phyloP scores from a whole-genome alignment of 257 asterid genomes.

The Jaltomata sinuosa region DNA sequence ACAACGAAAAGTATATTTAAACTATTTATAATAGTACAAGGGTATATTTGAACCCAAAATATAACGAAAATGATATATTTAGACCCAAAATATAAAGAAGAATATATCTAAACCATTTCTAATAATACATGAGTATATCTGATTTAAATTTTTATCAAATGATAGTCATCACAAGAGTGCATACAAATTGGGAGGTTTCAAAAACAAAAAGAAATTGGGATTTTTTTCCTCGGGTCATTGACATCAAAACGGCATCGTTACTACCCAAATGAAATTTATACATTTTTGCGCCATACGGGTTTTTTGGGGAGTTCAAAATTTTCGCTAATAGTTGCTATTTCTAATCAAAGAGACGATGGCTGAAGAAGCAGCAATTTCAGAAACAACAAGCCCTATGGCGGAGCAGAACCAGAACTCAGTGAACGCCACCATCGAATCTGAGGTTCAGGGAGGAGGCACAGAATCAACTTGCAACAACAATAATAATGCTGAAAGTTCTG shows the following conservation, averaged over 20 bases:
- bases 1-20: too few relatives aligned
- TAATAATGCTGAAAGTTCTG: slow-evolving; percentile 33
- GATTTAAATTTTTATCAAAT: too few relatives aligned
- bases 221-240: background rate
- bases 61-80: too few relatives aligned
- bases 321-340: background rate
- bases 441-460: slow-evolving; percentile 23
- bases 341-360: slow-evolving; percentile 35
- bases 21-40: too few relatives aligned
- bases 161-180: too few relatives aligned
- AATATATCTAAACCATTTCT: too few relatives aligned
- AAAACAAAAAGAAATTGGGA: background rate
- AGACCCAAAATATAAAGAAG: too few relatives aligned
- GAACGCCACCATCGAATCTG: slow-evolving; percentile 43
- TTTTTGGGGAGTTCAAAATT: background rate
- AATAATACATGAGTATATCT: too few relatives aligned
- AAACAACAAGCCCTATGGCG: slow-evolving; percentile 12
- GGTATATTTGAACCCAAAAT: too few relatives aligned
- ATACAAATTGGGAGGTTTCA: background rate
- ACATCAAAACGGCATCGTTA: background rate
- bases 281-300: slow-evolving; percentile 18
- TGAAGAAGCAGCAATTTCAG: slow-evolving; percentile 33
- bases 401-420: slow-evolving; percentile 47
- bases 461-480: slow-evolving; percentile 55
- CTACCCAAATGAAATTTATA: background rate